Evolutionary conservation across 768 basidiomycete genomes (phyloP).

Genomic region (Leccinum boreale): DNA sequence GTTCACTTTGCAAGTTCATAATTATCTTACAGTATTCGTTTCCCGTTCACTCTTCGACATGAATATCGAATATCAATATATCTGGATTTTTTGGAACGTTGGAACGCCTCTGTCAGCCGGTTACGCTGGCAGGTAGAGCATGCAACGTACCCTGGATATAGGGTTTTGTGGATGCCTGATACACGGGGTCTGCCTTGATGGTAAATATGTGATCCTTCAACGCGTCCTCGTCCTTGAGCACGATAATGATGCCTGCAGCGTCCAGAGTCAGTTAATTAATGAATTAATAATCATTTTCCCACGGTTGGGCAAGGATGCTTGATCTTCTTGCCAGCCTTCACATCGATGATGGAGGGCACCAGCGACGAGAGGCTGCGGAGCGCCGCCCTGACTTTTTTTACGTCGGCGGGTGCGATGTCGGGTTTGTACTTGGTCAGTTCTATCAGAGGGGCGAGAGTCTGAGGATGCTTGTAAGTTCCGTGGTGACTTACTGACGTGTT

Average conservation of each 20-base stretch:
- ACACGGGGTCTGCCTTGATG: slow-evolving; percentile 8
- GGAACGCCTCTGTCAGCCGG: not conserved
- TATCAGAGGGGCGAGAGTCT: no score
- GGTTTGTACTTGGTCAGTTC: no score
- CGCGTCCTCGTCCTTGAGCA: not conserved
- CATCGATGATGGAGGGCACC: no score
- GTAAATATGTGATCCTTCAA: not conserved
- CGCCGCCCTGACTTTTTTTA: no score
- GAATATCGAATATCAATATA: slow-evolving; percentile 23
- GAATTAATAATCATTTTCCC: not conserved
- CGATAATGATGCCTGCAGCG: not conserved
- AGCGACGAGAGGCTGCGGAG: no score
- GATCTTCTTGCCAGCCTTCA: no score
- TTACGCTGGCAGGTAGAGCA: not conserved
- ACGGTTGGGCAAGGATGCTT: no score
- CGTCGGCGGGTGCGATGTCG: no score
- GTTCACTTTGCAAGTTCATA: slow-evolving; percentile 3
- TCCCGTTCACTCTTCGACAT: slow-evolving; percentile 10
- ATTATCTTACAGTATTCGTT: not conserved
- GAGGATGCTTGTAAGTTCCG: no score
- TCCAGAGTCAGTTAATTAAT: not conserved
- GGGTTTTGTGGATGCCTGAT: not conserved
- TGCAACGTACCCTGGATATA: slow-evolving; percentile 18
- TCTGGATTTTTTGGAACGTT: slow-evolving; percentile 8
- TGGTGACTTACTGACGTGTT: no score